A percentile compares a stretch with the other conserved stretches of the same genome.
Conservation (phyloP, 768 basidiomycete genomes). For the Macrolepiota dolichaula region DNA sequence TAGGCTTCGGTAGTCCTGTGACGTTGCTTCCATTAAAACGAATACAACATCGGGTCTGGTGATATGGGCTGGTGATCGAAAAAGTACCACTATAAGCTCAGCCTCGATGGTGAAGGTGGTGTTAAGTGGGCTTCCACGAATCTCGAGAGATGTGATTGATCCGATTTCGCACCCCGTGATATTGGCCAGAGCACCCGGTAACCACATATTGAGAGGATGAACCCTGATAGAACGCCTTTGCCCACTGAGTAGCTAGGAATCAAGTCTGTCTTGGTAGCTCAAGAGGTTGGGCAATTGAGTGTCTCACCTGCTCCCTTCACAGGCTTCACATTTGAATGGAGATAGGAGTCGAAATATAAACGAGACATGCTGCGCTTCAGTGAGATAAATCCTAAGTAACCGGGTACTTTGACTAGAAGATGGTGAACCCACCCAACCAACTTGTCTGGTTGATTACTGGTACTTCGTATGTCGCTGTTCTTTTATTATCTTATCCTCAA, state of each 20-base stretch:
- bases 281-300: not conserved
- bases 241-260: not conserved
- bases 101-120: too few relatives aligned
- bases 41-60: too few relatives aligned
- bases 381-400: not conserved
- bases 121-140: too few relatives aligned
- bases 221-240: not conserved
- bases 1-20: too few relatives aligned
- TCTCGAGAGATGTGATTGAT: too few relatives aligned
- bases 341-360: not conserved
- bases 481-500: not conserved
- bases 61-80: too few relatives aligned
- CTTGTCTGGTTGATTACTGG: slow-evolving; percentile 29
- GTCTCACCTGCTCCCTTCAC: not conserved
- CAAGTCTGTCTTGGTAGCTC: not conserved
- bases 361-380: not conserved
- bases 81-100: too few relatives aligned
- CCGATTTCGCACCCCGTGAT: too few relatives aligned
- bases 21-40: too few relatives aligned
- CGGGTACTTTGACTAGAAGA: not conserved
- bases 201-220: not conserved
- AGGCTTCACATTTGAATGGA: not conserved
- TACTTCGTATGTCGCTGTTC: slow-evolving; percentile 22
- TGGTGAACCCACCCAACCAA: slow-evolving; percentile 19
- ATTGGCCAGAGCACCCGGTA: too few relatives aligned